Base-by-base conservation (phyloP, 192 early-diverging fungal genomes). In the Thoreauomyces humboldtii region DNA sequence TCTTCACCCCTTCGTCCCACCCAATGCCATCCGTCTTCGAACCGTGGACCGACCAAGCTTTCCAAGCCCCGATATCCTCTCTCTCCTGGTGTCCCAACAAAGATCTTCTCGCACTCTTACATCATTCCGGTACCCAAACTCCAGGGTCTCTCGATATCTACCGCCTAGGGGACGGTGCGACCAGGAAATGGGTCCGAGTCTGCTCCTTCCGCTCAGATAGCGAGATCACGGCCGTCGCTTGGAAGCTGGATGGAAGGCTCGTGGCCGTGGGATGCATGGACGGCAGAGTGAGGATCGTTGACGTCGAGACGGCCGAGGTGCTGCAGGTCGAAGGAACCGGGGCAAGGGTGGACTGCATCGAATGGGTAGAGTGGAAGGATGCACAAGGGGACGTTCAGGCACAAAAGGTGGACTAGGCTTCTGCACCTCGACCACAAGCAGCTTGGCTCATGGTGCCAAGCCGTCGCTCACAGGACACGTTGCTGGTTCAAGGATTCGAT, bases 21-120 rank as follows among this genome's bases (percentile, higher is more conserved):
- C n/a, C n/a, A n/a, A n/a, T n/a, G n/a, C n/a, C n/a, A n/a, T n/a
- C n/a, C n/a, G n/a, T n/a, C 42, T 61, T 61, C 42, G 27, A 15
- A 36, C 17, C 12, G 15, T 61, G 59, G 59, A 46, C 17, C 22
- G 59, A 61, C 2, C 42, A 46, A 5, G 19, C 17, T 19, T 61
- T 61, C 29, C 37, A 21, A 15, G 14, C 44, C 15, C 22, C 59
- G 11, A 46, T 61, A 15, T 17, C 44, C 2, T 11, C 27, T 12
- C 22, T 61, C 14, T 14, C 12, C 12, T 61, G 59, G 59, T 61
- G 59, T 29, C 59, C 59, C 36, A 61, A 61, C 59, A 61, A 61
- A 21, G 59, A 61, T 29, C 28, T 61, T 11, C 2, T 61, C 21
- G 59, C 59, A 2, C 41, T 61, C n/a, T 5, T 61, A 15, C 43